Base-by-base conservation (phyloP, 208 protist species). In the Trypanosoma congolense region DNA sequence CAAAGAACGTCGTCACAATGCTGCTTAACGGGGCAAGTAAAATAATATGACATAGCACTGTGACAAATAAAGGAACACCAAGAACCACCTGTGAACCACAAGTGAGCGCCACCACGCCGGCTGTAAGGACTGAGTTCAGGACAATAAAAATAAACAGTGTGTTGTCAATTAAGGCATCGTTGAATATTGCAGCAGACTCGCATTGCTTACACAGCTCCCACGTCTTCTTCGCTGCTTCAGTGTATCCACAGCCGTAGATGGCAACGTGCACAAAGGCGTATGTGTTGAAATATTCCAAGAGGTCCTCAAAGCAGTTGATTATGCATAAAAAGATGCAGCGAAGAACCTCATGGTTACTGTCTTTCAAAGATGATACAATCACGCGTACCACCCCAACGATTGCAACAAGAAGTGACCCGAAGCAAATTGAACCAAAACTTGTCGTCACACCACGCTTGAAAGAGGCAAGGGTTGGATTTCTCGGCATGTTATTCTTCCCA, bases 241-340 rank as follows among this genome's bases (percentile, higher is more conserved):
- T 83, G 75, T 95, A 97, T 12, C 83, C 66, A 60, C 75, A 91
- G 50, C 92, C 92, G 68, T 96, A 97, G 56, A 97, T 86, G 22
- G 90, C 92, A 38, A 96, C 77, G 53, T 97, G 88, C 19, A 93
- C 82, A 67, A 93, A 96, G 28, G 92, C 92, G 72, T 96, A 96
- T 30, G 58, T 76, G 64, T 97, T 97, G 73, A 97, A 96, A 70
- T 90, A 92, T 65, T 90, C 50, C 28, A 93, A 30, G 10, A 94
- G 50, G 24, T 25, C 14, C 70, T 96, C 77, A 4, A 97, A 29
- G 31, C 69, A 78, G 3, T 29, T 40, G 0, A 84, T 10, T 21
- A 80, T 33, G 36, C 74, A 81, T 4, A 45, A 0, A 12, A 56
- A 46, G 25, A 81, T 61, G 56, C 72, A 88, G 33, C 49, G 30